These are phyloP conservation scores for Alternaria angustiovoidea DNA, from an alignment of 2,329 filamentous ascomycete genomes.

Conservation along the genomic window DNA sequence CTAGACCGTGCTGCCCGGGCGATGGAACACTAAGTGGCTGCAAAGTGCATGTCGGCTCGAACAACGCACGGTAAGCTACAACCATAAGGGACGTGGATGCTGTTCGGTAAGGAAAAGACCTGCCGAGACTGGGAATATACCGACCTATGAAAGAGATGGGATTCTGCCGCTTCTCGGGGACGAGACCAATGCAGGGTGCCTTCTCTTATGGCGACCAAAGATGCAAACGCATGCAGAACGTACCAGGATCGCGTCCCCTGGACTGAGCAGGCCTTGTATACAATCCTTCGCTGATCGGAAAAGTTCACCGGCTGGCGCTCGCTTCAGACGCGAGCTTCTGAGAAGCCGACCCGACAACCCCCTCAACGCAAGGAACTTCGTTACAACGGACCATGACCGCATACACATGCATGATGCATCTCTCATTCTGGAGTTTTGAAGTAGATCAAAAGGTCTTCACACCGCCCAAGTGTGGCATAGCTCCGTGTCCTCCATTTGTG, in stretches of 20 bases:
- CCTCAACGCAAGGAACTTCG: constrained; percentile 1
- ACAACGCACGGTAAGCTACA: neutral
- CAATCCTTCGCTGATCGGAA: constrained; percentile 4
- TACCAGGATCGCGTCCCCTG: neutral
- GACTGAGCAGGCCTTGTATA: neutral
- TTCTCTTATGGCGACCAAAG: neutral
- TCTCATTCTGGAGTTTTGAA: neutral
- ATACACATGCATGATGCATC: neutral
- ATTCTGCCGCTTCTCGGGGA: neutral
- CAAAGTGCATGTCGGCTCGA: constrained; percentile 2
- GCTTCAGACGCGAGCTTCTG: neutral
- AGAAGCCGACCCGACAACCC: neutral
- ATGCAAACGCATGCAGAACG: constrained; percentile 1
- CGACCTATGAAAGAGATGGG: neutral
- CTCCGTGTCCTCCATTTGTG: neutral
- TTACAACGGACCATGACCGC: neutral
- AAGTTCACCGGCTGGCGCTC: neutral
- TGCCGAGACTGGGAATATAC: neutral
- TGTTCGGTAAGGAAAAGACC: neutral
- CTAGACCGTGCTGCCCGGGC: constrained; percentile 14
- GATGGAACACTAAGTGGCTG: constrained; percentile 20
- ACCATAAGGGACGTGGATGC: constrained; percentile 7
- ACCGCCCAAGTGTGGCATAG: neutral
- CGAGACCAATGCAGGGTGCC: neutral
- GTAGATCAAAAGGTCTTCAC: neutral